Percentiles rank a stretch among this genome's conserved stretches.
phyloP scores from a whole-genome alignment of 805 yeast species.

The Dipodascus geniculatus region DNA sequence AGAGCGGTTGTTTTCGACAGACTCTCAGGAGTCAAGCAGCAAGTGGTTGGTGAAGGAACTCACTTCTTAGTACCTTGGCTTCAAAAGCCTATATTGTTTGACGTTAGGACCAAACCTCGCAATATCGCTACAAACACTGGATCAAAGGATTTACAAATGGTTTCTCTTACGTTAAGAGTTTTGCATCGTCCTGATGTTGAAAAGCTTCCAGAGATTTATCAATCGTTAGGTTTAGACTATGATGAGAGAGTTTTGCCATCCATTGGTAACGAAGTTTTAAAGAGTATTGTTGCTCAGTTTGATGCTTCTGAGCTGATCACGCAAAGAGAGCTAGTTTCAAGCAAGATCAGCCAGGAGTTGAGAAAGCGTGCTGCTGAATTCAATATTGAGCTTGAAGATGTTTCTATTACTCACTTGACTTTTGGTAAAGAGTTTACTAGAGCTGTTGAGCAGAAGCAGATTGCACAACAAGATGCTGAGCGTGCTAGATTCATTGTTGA shows the following conservation, averaged over 20 bases:
- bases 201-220: constrained; percentile 77
- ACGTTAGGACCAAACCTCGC: constrained; percentile 89
- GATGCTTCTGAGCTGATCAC: constrained; percentile 96
- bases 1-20: constrained; percentile 95
- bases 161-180: constrained; percentile 82
- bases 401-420: constrained; percentile 94
- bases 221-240: constrained; percentile 82
- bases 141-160: constrained; percentile 94
- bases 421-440: constrained; percentile 94
- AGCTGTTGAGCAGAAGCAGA: constrained; percentile 97
- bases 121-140: constrained; percentile 92
- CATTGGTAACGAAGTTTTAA: constrained; percentile 82
- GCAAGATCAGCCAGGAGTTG: constrained; percentile 78
- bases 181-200: constrained; percentile 87
- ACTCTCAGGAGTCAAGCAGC: constrained; percentile 71
- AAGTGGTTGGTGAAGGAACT: constrained; percentile 94
- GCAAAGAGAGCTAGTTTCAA: constrained; percentile 90
- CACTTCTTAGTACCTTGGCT: constrained; percentile 95
- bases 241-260: constrained; percentile 91
- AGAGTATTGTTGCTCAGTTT: constrained; percentile 83
- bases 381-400: constrained; percentile 87
- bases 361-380: constrained; percentile 77
- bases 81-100: constrained; percentile 81
- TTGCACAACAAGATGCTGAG: constrained; percentile 99
- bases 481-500: constrained; percentile 89